Conservation (phyloP, 2,329 filamentous ascomycete species). For the Plenodomus lindquistii region DNA sequence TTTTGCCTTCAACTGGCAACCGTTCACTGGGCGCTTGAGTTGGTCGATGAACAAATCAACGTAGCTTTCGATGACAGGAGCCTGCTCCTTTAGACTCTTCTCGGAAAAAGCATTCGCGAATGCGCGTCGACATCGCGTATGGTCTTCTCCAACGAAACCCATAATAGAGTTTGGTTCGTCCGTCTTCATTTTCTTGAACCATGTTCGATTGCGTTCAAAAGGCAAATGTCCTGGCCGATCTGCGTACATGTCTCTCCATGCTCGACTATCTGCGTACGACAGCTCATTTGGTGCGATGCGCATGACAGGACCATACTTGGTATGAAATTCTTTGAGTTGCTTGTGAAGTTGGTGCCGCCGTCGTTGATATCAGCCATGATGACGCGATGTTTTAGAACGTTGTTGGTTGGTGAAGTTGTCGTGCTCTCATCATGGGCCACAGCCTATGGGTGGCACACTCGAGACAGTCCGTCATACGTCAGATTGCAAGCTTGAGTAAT, state of each 20-base stretch:
- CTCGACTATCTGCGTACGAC: slow-evolving; percentile 27
- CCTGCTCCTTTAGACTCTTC: slow-evolving; percentile 28
- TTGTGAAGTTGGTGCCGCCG: too few relatives aligned
- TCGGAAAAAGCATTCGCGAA: slow-evolving; percentile 36
- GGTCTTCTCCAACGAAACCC: slow-evolving; percentile 24
- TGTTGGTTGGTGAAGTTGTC: too few relatives aligned
- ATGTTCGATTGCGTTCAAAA: slow-evolving; percentile 29
- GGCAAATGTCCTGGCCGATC: slow-evolving; percentile 25
- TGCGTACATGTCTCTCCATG: slow-evolving; percentile 37
- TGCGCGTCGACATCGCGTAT: slow-evolving; percentile 26
- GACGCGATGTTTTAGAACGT: too few relatives aligned
- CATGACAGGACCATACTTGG: slow-evolving; percentile 32
- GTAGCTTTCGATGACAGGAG: slow-evolving; percentile 29
- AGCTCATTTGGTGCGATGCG: slow-evolving; percentile 37
- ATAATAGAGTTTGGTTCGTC: slow-evolving; percentile 32
- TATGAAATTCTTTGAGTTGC: slow-evolving; percentile 25
- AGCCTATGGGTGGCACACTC: too few relatives aligned
- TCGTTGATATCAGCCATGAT: too few relatives aligned
- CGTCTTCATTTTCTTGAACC: slow-evolving; percentile 30
- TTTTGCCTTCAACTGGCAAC: slow-evolving; percentile 9
- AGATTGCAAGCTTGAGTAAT: too few relatives aligned
- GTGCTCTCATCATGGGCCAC: too few relatives aligned
- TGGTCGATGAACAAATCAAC: slow-evolving; percentile 24
- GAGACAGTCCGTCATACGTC: too few relatives aligned
- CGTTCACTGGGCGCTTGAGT: slow-evolving; percentile 7